Base-by-base conservation (phyloP, 305 asterid genomes). In the Euphrasia arctica region DNA sequence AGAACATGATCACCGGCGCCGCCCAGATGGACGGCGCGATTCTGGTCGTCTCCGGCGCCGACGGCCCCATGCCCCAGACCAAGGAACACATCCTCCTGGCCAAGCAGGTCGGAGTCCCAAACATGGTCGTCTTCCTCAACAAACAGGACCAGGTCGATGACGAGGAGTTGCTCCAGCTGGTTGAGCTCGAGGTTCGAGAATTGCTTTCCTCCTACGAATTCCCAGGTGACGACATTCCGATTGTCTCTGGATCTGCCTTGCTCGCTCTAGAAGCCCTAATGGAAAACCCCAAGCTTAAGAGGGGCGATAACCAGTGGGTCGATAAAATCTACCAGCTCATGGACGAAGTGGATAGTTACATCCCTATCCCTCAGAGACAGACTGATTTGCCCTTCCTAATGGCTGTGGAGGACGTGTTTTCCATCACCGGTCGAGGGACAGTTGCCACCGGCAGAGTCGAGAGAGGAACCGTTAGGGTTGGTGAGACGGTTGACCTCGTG, bases 11-110 rank as follows among this genome's bases (percentile, higher is more conserved):
- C 58, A 82, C 87, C 51, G 87, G 87, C 2, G 84, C 87, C 15
- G 87, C 87, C 2, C 87, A 82, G 43, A 82, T 82, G 87, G 87
- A 82, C 63, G 85, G 87, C 1, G 87, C 84, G 0, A 82, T 82
- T 51, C 62, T 82, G 57, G 87, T 82, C 18, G 82, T 77, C n/a
- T 79, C 87, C 22, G 87, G 82, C 13, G 82, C 87, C 14, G 87
- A 82, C 43, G 87, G 87, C 8, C 84, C 87, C 5, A 82, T 82
- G 87, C 87, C 87, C 5, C 87, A 82, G 63, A 82, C 87, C 0
- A 79, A 79, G 29, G 87, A 82, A 49, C 87, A 82, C 67, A 77
- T 82, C 54, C 25, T 82, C 32, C 58, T 82, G 29, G 85, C 85
- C 2, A 78, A 79, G 9, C 87, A 82, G 49, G 87, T 82, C 1